A percentile compares a stretch with the other conserved stretches of the same genome.
These are phyloP conservation scores for Ricinus communis DNA, from an alignment of 345 rosid species.

Conservation along the genomic window DNA sequence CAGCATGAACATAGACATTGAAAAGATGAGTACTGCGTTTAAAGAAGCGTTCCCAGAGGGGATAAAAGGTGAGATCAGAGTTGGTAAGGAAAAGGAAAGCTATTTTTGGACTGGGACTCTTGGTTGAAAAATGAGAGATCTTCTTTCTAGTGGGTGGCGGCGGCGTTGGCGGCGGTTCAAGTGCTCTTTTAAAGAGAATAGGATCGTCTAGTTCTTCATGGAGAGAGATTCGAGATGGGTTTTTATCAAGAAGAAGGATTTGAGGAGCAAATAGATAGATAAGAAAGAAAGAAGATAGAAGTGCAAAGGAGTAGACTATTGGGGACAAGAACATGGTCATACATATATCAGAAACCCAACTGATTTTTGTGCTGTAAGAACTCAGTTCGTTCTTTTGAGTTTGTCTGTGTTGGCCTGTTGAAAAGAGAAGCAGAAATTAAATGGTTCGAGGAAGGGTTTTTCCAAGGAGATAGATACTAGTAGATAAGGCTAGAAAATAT, in stretches of 20 bases:
- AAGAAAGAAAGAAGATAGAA: slow-evolving; percentile 56
- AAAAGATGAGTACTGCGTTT: slow-evolving; percentile 44
- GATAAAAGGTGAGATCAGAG: slow-evolving; percentile 75
- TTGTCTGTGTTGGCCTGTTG: no score
- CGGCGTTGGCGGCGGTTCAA: slow-evolving; percentile 24
- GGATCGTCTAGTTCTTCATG: slow-evolving; percentile 60
- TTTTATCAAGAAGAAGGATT: slow-evolving; percentile 24
- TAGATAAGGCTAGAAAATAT: no score
- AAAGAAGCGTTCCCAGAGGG: slow-evolving; percentile 78
- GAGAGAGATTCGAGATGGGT: slow-evolving; percentile 16
- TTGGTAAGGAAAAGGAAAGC: slow-evolving; percentile 93
- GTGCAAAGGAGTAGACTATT: slow-evolving; percentile 41
- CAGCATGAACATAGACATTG: slow-evolving; percentile 84
- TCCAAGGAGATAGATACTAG: no score
- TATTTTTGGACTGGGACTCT: slow-evolving; percentile 57
- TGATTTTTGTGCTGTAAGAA: no score
- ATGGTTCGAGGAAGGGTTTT: no score
- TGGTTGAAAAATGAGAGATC: slow-evolving; percentile 37
- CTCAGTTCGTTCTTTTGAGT: no score
- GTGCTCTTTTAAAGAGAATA: slow-evolving; percentile 62
- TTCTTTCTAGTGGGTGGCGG: slow-evolving; percentile 4
- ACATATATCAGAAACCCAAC: no score
- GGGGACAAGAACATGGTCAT: slow-evolving; percentile 51
- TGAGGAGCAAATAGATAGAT: slow-evolving; percentile 45
- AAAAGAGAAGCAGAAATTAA: no score